Base-by-base conservation (phyloP, 1,139 yeast species). In the Debaryomyces robertsiae region DNA sequence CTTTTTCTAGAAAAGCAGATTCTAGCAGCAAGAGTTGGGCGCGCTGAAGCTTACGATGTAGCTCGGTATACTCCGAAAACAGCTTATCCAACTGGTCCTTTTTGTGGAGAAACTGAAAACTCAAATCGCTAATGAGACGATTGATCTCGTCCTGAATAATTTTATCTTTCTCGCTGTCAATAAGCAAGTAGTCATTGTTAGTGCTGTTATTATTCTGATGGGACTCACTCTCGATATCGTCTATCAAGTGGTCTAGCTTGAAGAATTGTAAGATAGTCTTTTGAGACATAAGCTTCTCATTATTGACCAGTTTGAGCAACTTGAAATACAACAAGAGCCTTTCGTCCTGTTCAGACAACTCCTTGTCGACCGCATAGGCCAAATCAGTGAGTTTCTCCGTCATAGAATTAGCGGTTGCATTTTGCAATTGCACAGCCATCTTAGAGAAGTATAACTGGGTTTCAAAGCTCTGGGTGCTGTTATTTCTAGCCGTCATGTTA, bases 131-230 rank as follows among this genome's bases (percentile, higher is more conserved):
- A 23, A 64, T 51, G 32, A 73, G 55, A 24, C 77, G 52, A 41
- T 60, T 57, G 17, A 73, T 68, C 47, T 73, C 78, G 32, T 70
- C 77, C 46, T 73, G 78, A 13, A 73, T 59, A 7, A 72, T 55
- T 39, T 55, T 56, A 46, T 69, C 74, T 34, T 56, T 53, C 13
- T 54, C 53, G 27, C 49, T 48, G 44, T 64, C 69, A 23, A 61
- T 46, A 1, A 42, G 28, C 15, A 36, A 17, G 22, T 37, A 37
- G 30, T 50, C 50, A 13, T 56, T 46, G 15, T 45, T 48, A 9
- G 47, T 13, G 40, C 46, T 49, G 23, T 48, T 40, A 7, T 42
- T 28, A 23, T 41, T 52, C 44, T 43, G 50, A 29, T 27, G 47
- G 23, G 36, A 27, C 3, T 32, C 50, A 15, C 41, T 42, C 24